Conservation (phyloP, 2,329 filamentous ascomycete species). For the Trichoderma asperellum region DNA sequence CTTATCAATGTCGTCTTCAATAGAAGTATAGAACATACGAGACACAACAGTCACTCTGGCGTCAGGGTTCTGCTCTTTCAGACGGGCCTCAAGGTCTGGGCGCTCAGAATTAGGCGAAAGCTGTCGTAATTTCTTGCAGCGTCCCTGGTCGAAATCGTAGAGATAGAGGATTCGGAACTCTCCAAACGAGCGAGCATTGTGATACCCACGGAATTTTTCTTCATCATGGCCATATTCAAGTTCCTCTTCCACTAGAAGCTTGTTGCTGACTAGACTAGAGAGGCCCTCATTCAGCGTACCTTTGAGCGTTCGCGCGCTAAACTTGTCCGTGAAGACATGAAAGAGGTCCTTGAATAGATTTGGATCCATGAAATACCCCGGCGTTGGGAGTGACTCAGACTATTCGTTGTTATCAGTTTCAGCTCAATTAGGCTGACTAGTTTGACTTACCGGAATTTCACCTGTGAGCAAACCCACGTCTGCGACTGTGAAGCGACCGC, state of each 20-base stretch:
- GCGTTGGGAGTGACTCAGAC: not conserved
- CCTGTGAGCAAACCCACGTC: slow-evolving; percentile 20
- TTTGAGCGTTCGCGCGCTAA: slow-evolving; percentile 2
- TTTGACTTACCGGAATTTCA: slow-evolving; percentile 12
- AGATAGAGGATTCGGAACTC: slow-evolving; percentile 12
- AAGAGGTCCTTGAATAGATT: slow-evolving; percentile 6
- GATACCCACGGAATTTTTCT: not conserved
- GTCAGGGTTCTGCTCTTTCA: slow-evolving; percentile 12
- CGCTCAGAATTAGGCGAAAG: slow-evolving; percentile 1
- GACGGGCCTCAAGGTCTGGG: not conserved
- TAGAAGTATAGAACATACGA: slow-evolving; percentile 3
- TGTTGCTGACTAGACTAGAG: slow-evolving; percentile 1
- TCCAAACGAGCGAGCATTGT: not conserved
- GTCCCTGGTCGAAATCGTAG: slow-evolving; percentile 17
- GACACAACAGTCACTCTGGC: slow-evolving; percentile 13
- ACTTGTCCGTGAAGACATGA: slow-evolving; percentile 14
- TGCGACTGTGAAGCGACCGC: slow-evolving; percentile 15
- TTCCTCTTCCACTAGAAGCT: not conserved
- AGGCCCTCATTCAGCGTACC: not conserved
- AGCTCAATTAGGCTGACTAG: not conserved
- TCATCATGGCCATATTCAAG: slow-evolving; percentile 12
- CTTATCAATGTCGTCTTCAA: slow-evolving; percentile 7
- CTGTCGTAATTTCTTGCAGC: slow-evolving; percentile 10
- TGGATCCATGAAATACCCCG: slow-evolving; percentile 1
- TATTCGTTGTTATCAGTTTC: not conserved